Base-by-base conservation (phyloP, 2,329 filamentous ascomycete genomes). In the Colletotrichum tofieldiae region DNA sequence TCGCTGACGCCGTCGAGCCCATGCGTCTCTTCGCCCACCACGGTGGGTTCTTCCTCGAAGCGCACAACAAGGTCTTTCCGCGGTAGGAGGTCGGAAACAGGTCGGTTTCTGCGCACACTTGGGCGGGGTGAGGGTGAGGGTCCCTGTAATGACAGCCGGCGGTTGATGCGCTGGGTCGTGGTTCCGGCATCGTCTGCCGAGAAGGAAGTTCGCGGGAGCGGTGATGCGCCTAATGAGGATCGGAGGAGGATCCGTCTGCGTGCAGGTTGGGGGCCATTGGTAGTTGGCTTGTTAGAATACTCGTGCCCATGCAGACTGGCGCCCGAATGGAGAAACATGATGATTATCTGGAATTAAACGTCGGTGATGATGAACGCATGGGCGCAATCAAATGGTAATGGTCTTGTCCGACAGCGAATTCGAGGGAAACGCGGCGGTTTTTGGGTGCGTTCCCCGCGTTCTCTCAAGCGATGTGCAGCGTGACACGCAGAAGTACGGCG, bases 251-350 rank as follows among this genome's bases (percentile, higher is more conserved):
- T 78, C 51, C 82, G 82, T 74, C 76, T 78, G 32, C 78, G 76
- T 51, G 80, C 79, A 74, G 79, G 80, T 66, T 80, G 75, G 49
- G 78, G 77, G 26, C 26, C 62, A 29, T 58, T 72, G 47, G 80
- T 75, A 32, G 79, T 69, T 65, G 80, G 77, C 55, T 81, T 80
- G 68, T 80, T 79, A 39, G 88, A 89, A 76, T 88, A 90, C 77
- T 90, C 88, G 77, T 90, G 89, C 78, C 88, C 89, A 77, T 91
- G 88, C 26, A 91, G 83, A 80, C 88, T 87, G 61, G 89, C 89
- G 56, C 88, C 89, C 23, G 88, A 84, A 76, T 91, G 89, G 43
- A 91, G 81, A 77, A 91, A 89, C 89, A 91, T 91, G 74, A 73
- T 81, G 26, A 29, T 41, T 67, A 66, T 37, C 61, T 66, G 11